Conservation (phyloP, 106 monocot genomes). For the Apostasia shenzhenica region DNA sequence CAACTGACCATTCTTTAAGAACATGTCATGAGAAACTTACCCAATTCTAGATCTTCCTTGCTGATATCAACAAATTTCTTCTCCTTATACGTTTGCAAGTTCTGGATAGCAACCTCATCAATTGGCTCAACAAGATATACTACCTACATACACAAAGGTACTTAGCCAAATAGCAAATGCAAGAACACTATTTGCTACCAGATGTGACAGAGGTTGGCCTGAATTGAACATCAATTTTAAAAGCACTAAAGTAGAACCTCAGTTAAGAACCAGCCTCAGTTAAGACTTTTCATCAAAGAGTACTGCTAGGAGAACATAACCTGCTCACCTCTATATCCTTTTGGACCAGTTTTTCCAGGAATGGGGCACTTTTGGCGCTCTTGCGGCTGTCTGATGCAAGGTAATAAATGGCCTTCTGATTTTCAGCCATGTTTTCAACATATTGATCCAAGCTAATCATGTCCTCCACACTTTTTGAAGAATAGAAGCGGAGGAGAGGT, state of each 20-base stretch:
- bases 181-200: not conserved
- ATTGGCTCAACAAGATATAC: slow-evolving; percentile 94
- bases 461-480: slow-evolving; percentile 80
- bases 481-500: slow-evolving; percentile 75
- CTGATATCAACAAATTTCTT: slow-evolving; percentile 99
- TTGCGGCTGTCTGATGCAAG: slow-evolving; percentile 90
- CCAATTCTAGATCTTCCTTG: slow-evolving; percentile 94
- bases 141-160: slow-evolving; percentile 41
- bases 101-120: slow-evolving; percentile 98
- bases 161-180: not conserved
- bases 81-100: slow-evolving; percentile 86
- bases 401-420: slow-evolving; percentile 91
- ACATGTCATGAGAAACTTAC: slow-evolving; percentile 23
- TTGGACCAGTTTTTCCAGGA: slow-evolving; percentile 82
- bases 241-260: no score
- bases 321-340: slow-evolving; percentile 80
- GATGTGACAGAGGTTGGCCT: no score
- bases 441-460: slow-evolving; percentile 90
- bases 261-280: no score
- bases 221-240: no score
- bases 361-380: slow-evolving; percentile 94
- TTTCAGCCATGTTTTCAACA: slow-evolving; percentile 88
- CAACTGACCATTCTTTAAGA: no score
- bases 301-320: not conserved
- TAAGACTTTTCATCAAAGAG: not conserved